Percentiles rank a stretch among this genome's conserved stretches.
These are phyloP conservation scores for Penicillium olsonii DNA, from an alignment of 2,329 filamentous ascomycete genomes.

Conservation along the genomic window DNA sequence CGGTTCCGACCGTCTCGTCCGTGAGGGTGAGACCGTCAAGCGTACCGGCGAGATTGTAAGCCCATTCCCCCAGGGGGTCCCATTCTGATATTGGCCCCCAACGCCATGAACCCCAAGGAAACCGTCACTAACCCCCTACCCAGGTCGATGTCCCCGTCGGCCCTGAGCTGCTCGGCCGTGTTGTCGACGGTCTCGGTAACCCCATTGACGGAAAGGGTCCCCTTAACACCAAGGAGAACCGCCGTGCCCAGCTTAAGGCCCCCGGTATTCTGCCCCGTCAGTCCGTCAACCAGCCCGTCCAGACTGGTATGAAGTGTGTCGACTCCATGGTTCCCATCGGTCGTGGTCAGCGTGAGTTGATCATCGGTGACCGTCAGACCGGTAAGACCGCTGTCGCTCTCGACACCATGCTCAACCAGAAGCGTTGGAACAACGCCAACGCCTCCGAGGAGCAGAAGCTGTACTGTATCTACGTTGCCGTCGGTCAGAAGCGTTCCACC, in stretches of 20 bases:
- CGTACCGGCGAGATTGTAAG: conserved; percentile 98
- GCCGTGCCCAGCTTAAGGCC: conserved; percentile 98
- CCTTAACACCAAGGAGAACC: conserved; percentile 84
- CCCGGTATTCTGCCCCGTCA: conserved; percentile 95
- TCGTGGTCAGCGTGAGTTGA: conserved; percentile 99
- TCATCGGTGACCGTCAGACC: conserved; percentile 99
- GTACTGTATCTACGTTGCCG: conserved; percentile 98
- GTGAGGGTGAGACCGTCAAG: conserved; percentile 99
- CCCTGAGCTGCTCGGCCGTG: conserved; percentile 89
- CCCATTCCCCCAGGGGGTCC: conserved; percentile 26
- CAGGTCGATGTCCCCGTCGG: conserved; percentile 97
- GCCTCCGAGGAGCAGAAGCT: conserved; percentile 96
- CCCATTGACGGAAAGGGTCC: conserved; percentile 99
- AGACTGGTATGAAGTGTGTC: conserved; percentile 99
- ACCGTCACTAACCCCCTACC: conserved; percentile 17
- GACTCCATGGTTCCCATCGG: conserved; percentile 99
- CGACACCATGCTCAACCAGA: conserved; percentile 98
- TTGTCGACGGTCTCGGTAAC: conserved; percentile 97
- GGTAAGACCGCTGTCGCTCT: conserved; percentile 99
- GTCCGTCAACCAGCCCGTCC: conserved; percentile 97
- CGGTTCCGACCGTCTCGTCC: conserved; percentile 99
- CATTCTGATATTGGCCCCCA: conserved; percentile 8
- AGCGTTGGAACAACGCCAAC: conserved; percentile 91
- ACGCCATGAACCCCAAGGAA: background rate
- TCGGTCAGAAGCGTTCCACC: conserved; percentile 99